phyloP scores from a whole-genome alignment of 306 rosid genomes.

The Vigna mungo region DNA sequence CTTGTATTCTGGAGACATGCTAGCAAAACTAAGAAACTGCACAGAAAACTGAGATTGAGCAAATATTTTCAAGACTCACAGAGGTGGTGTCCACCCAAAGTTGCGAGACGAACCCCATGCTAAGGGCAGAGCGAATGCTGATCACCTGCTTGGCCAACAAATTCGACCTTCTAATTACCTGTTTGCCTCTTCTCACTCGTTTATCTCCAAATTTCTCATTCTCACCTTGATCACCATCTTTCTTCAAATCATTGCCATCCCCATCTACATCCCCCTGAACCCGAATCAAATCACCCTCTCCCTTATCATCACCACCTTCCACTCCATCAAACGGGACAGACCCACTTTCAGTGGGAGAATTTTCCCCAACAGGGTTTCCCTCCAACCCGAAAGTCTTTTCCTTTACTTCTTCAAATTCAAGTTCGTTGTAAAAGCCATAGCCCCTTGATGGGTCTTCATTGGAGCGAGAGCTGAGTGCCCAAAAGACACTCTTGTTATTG shows the following conservation, averaged over 20 bases:
- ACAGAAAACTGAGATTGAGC: background rate
- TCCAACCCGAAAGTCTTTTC: constrained; percentile 45
- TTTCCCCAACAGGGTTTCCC: constrained; percentile 29
- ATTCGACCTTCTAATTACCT: constrained; percentile 72
- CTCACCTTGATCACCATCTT: constrained; percentile 49
- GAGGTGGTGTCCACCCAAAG: constrained; percentile 87
- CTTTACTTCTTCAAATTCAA: constrained; percentile 58
- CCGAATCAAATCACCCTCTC: constrained; percentile 51
- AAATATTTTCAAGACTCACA: constrained; percentile 56
- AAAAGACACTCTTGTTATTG: background rate
- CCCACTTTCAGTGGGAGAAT: constrained; percentile 28
- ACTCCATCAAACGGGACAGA: constrained; percentile 41
- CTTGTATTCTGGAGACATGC: background rate
- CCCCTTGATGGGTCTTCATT: constrained; percentile 43
- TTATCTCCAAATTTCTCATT: constrained; percentile 49
- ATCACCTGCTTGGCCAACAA: constrained; percentile 92
- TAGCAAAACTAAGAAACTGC: constrained; percentile 10
- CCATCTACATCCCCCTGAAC: constrained; percentile 41
- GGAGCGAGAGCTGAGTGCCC: constrained; percentile 37
- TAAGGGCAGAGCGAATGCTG: constrained; percentile 73
- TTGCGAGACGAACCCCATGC: constrained; percentile 91
- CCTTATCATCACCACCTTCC: constrained; percentile 35
- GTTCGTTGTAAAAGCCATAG: constrained; percentile 47
- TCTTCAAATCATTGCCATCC: constrained; percentile 28
- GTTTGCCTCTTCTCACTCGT: constrained; percentile 59